Evolutionary conservation across 2,329 filamentous ascomycete species (phyloP).

Genomic region (Lizonia empirigonia): DNA sequence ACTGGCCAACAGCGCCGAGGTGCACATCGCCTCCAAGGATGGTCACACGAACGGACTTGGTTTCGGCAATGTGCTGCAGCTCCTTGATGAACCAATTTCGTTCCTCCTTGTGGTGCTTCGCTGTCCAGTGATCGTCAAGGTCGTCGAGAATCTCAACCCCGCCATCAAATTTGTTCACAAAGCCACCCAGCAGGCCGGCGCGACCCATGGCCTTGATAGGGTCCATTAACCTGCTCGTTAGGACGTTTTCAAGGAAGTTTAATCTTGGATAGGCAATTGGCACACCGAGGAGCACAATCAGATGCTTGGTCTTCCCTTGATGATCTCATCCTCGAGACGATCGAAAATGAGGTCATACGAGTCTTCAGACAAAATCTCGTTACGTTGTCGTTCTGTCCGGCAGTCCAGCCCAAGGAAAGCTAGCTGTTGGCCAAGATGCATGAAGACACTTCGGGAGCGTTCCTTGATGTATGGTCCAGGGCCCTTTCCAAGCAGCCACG

Average conservation of each 20-base stretch:
- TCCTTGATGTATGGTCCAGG: conserved; percentile 92
- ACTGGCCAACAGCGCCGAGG: conserved; percentile 88
- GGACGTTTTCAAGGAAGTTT: conserved; percentile 67
- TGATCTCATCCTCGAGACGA: conserved; percentile 78
- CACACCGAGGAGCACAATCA: conserved; percentile 85
- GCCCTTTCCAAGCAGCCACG: conserved; percentile 80
- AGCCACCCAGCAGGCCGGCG: conserved; percentile 75
- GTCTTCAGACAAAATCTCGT: conserved; percentile 78
- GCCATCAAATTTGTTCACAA: conserved; percentile 88
- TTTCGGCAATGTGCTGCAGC: conserved; percentile 88
- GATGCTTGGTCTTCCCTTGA: conserved; percentile 85
- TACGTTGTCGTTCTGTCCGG: conserved; percentile 84
- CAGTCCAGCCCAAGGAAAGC: conserved; percentile 88
- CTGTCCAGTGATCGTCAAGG: conserved; percentile 96
- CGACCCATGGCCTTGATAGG: conserved; percentile 88
- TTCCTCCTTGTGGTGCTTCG: conserved; percentile 91
- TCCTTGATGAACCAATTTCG: conserved; percentile 86
- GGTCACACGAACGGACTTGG: conserved; percentile 89
- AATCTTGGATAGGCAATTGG: conserved; percentile 55
- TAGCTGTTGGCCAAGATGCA: conserved; percentile 78
- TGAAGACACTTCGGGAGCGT: conserved; percentile 81
- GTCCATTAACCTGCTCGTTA: conserved; percentile 85
- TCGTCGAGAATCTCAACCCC: conserved; percentile 91
- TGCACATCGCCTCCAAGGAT: conserved; percentile 95
- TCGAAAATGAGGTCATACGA: conserved; percentile 89